Conservation (phyloP, 78 protist genomes). For the Dictyostelium capitatum region DNA sequence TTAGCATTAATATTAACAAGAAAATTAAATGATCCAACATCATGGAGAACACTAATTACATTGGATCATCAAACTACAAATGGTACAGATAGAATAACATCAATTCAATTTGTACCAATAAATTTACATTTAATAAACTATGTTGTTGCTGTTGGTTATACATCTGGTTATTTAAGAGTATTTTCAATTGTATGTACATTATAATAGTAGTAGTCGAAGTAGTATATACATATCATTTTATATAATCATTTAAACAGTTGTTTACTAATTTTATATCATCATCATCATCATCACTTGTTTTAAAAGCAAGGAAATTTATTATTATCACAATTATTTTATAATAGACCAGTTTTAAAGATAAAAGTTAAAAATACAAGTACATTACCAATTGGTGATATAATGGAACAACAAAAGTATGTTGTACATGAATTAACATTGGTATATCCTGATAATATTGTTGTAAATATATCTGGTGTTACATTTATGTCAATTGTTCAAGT, state of each 20-base stretch:
- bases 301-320: conserved; percentile 59
- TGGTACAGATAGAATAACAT: conserved; percentile 43
- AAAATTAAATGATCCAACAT: background rate
- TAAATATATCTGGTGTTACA: conserved; percentile 36
- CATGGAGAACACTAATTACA: conserved; percentile 60
- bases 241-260: background rate
- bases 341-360: conserved; percentile 51
- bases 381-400: conserved; percentile 14
- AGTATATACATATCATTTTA: too few species aligned
- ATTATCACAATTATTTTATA: conserved; percentile 61
- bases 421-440: conserved; percentile 41
- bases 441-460: conserved; percentile 62
- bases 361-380: conserved; percentile 45
- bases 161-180: conserved; percentile 67
- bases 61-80: conserved; percentile 61
- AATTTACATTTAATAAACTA: background rate
- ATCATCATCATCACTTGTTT: too few species aligned
- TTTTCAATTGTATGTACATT: conserved; percentile 27
- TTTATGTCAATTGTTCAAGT: conserved; percentile 23
- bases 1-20: conserved; percentile 41
- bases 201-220: background rate
- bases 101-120: conserved; percentile 30
- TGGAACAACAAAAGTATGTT: background rate
- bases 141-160: conserved; percentile 58
- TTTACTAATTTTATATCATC: too few species aligned